Base-by-base conservation (phyloP, 129 eudicot species). In the Oenanthe sinensis region DNA sequence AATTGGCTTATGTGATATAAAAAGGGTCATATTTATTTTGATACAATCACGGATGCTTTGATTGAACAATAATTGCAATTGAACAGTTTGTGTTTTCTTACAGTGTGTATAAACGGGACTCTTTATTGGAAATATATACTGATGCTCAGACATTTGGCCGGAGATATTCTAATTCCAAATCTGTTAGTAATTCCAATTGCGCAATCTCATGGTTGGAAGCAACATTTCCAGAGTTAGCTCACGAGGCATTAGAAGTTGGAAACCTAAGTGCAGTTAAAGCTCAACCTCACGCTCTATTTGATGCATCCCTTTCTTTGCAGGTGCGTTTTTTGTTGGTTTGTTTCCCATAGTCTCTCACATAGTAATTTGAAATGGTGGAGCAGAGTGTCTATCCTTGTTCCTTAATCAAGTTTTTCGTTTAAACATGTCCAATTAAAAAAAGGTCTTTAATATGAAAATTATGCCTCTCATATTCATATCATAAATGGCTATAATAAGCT, bases 141-240 rank as follows among this genome's bases (percentile, higher is more conserved):
- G 98, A 95, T 81, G 96, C 92, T 54, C 93, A 90, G 43, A 82
- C 91, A 58, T 87, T 85, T 87, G 92, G 94, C 78, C 87, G 85
- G 43, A 85, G 89, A 81, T 86, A 96, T 63, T 45, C 86, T 58
- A 87, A 81, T 79, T 73, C 87, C 48, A 85, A 82, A 83, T 92
- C 97, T 62, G 78, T 86, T 76, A 87, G 79, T 52, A 90, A 88
- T 82, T 90, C 97, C 62, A 90, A 75, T 50, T 81, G 87, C 81
- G 98, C 98, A 82, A 91, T 94, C 62, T 88, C 97, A 48, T 94
- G 98, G 98, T 83, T 94, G 87, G 98, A 91, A 86, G 89, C 97
- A 58, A 95, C 98, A 82, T 95, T 95, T 87, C 96, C 98, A 22
- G 98, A 90, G 81, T 82, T 95, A 83, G 80, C 83, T 81, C 83